A percentile compares a stretch with the other conserved stretches of the same genome.
phyloP scores from a whole-genome alignment of 352 stramenopile genomes.

The Globisporangium yorkense region DNA sequence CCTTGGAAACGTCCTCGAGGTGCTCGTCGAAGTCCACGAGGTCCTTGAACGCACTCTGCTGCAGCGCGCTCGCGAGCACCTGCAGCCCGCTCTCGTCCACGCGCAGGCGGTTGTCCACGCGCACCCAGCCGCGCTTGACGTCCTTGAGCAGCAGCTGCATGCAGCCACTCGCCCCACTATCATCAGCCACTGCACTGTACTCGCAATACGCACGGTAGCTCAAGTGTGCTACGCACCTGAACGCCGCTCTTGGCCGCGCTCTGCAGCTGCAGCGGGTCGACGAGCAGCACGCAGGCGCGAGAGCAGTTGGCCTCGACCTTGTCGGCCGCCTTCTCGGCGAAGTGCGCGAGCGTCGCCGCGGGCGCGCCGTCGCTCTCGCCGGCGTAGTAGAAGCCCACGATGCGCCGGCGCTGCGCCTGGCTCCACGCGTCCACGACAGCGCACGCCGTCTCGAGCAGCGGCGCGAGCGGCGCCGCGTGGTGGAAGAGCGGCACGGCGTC shows the following conservation, averaged over 20 bases:
- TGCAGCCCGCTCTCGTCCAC: slow-evolving; percentile 36
- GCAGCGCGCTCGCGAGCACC: slow-evolving; percentile 38
- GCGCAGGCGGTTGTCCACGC: slow-evolving; percentile 55
- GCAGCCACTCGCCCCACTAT: neutral
- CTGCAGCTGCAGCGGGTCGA: slow-evolving; percentile 58
- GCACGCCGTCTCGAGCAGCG: slow-evolving; percentile 60
- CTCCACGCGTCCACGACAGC: slow-evolving; percentile 60
- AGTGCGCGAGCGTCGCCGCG: slow-evolving; percentile 40
- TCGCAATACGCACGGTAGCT: neutral
- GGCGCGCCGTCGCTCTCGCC: slow-evolving; percentile 22
- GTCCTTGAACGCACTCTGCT: slow-evolving; percentile 38
- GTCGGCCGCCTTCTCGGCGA: slow-evolving; percentile 61
- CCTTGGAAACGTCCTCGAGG: slow-evolving; percentile 58
- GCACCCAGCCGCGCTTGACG: slow-evolving; percentile 71
- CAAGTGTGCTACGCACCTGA: slow-evolving; percentile 18
- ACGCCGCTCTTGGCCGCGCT: slow-evolving; percentile 45
- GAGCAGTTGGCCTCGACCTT: slow-evolving; percentile 61
- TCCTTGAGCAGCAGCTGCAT: slow-evolving; percentile 63
- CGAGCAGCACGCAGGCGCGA: slow-evolving; percentile 63
- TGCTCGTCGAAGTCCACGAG: slow-evolving; percentile 78
- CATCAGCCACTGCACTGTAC: neutral
- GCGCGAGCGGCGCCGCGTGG: slow-evolving; percentile 59
- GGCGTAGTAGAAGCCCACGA: slow-evolving; percentile 68
- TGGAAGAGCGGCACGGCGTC: slow-evolving; percentile 79
- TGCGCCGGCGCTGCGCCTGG: slow-evolving; percentile 35